These are phyloP conservation scores for Phytophthora sojae DNA, from an alignment of 352 stramenopile species.

Conservation along the genomic window DNA sequence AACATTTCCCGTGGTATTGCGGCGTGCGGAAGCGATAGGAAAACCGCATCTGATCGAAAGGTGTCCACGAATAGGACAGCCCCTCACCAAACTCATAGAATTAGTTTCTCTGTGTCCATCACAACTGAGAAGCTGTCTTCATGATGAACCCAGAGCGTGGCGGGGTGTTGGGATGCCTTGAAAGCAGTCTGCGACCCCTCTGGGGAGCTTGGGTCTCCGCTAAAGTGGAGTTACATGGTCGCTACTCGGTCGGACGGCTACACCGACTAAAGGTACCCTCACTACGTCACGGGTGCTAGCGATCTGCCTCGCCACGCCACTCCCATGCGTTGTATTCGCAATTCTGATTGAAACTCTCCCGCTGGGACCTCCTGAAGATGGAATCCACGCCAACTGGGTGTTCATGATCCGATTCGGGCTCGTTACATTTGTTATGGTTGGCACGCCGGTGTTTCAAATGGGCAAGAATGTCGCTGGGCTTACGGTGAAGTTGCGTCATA, in stretches of 20 bases:
- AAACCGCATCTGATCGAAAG: background rate
- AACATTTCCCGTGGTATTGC: no score
- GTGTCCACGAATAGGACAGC: background rate
- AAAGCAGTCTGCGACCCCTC: background rate
- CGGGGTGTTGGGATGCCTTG: background rate
- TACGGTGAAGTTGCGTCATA: background rate
- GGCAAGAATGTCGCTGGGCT: background rate
- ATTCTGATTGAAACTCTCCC: conserved; percentile 1
- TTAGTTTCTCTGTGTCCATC: background rate
- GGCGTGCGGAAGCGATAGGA: no score
- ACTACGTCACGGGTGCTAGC: background rate
- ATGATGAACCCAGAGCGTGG: background rate
- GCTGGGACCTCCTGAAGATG: background rate
- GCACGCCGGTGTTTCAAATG: conserved; percentile 4
- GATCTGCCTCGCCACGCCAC: background rate
- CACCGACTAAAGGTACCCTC: background rate
- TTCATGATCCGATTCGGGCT: background rate
- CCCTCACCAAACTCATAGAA: background rate
- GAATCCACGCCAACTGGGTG: background rate
- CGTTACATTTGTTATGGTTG: background rate
- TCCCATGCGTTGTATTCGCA: background rate
- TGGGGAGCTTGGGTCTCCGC: background rate
- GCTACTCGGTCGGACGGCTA: background rate
- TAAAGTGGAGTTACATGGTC: background rate
- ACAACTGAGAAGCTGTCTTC: background rate